Conservation (phyloP, 2,329 filamentous ascomycete genomes). For the Phaeoacremonium minimum region DNA sequence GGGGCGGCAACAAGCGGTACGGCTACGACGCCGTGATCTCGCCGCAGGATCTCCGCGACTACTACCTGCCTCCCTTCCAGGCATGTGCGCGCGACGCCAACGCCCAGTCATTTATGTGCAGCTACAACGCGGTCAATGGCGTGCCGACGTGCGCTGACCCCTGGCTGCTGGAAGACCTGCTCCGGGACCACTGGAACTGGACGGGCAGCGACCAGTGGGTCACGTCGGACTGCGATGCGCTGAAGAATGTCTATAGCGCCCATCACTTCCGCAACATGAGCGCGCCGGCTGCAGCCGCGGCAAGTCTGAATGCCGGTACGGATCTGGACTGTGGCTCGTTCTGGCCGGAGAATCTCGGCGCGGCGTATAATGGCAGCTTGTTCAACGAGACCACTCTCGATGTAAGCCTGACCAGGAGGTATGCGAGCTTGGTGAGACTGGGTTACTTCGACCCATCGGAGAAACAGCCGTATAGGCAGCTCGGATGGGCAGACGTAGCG, state of each 20-base stretch:
- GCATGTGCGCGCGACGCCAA: conserved; percentile 54
- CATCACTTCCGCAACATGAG: conserved; percentile 21
- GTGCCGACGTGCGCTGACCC: conserved; percentile 58
- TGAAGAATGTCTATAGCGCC: conserved; percentile 49
- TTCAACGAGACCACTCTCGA: conserved; percentile 42
- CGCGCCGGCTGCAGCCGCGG: conserved; percentile 40
- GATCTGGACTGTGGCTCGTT: conserved; percentile 43
- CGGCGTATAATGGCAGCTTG: conserved; percentile 24
- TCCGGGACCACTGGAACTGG: conserved; percentile 62
- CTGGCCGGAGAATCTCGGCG: conserved; percentile 12
- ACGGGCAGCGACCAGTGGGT: conserved; percentile 57
- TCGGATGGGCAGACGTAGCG: conserved; percentile 52
- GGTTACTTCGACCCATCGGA: conserved; percentile 53
- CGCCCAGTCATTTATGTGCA: conserved; percentile 57
- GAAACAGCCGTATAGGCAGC: conserved; percentile 39
- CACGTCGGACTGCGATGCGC: conserved; percentile 61
- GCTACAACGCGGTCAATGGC: conserved; percentile 62
- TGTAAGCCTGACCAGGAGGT: conserved; percentile 44
- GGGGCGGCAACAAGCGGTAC: conserved; percentile 15
- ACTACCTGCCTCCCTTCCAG: conserved; percentile 63
- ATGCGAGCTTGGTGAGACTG: conserved; percentile 46
- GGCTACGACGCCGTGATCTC: conserved; percentile 21
- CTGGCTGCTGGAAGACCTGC: conserved; percentile 56
- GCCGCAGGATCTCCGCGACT: conserved; percentile 61
- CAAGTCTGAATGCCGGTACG: conserved; percentile 43